These are phyloP conservation scores for Drosera capensis DNA, from an alignment of 148 eudicot species.

Conservation along the genomic window DNA sequence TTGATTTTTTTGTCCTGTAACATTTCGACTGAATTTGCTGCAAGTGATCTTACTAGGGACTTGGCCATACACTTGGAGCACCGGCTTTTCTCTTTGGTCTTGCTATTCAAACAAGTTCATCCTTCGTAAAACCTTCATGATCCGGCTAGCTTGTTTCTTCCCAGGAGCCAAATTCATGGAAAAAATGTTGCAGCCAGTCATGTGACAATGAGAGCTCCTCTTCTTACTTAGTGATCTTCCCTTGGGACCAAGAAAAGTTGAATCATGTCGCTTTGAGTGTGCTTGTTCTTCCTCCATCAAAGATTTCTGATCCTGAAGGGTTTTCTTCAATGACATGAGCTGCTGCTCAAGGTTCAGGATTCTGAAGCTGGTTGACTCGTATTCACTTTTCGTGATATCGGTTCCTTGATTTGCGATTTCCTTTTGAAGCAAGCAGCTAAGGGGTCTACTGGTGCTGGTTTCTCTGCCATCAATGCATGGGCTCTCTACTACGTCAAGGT, in stretches of 20 bases:
- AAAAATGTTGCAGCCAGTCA: constrained; percentile 58
- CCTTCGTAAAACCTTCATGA: constrained; percentile 44
- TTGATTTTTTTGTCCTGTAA: neutral
- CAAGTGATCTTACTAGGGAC: neutral
- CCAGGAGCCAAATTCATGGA: constrained; percentile 62
- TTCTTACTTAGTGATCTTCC: constrained; percentile 44
- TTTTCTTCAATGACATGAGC: constrained; percentile 47
- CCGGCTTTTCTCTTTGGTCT: constrained; percentile 31
- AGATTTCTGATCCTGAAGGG: constrained; percentile 26
- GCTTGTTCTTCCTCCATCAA: constrained; percentile 16
- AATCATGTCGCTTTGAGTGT: constrained; percentile 1
- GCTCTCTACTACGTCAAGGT: constrained; percentile 40
- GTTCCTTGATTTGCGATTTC: constrained; percentile 16
- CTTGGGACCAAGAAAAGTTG: constrained; percentile 18
- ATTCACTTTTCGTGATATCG: constrained; percentile 24
- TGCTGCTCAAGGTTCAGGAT: constrained; percentile 78
- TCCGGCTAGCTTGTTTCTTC: constrained; percentile 45
- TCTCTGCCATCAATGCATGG: constrained; percentile 33
- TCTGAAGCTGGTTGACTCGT: constrained; percentile 77
- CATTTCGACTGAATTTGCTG: neutral
- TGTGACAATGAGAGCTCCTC: constrained; percentile 40
- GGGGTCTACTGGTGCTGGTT: constrained; percentile 20
- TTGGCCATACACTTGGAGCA: neutral
- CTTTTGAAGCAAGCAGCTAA: constrained; percentile 26
- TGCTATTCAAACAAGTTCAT: constrained; percentile 34